phyloP scores from a whole-genome alignment of 805 yeast species.

The Candida fluviatilis region DNA sequence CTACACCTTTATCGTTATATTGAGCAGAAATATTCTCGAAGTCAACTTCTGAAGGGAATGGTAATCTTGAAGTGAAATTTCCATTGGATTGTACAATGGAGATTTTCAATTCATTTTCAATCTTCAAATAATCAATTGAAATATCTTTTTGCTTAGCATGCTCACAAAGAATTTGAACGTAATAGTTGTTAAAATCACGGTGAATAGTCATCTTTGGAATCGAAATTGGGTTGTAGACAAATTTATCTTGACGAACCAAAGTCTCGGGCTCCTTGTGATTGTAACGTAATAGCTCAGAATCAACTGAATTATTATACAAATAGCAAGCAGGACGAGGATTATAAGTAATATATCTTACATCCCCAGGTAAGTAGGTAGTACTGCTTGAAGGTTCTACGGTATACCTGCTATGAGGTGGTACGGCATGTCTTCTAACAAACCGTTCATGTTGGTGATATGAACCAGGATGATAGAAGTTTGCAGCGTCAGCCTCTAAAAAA shows the following conservation, averaged over 20 bases:
- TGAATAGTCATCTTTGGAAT: background rate
- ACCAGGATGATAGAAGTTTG: background rate
- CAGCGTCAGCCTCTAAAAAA: background rate
- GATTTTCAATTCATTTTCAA: background rate
- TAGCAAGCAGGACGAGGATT: background rate
- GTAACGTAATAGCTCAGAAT: no score
- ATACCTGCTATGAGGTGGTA: background rate
- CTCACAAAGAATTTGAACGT: slow-evolving; percentile 1
- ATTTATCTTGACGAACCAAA: background rate
- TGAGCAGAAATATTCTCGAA: slow-evolving; percentile 1
- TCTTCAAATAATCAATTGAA: slow-evolving; percentile 1
- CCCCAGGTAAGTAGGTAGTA: background rate
- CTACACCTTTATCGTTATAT: background rate
- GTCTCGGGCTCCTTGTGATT: no score
- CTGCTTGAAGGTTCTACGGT: background rate
- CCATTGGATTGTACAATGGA: background rate
- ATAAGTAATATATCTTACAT: background rate
- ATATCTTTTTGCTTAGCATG: background rate
- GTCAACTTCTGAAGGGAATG: background rate
- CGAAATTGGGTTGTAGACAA: background rate
- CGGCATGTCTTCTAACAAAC: background rate
- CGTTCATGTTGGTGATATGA: background rate
- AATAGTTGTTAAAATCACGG: slow-evolving; percentile 1
- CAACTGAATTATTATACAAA: no score
- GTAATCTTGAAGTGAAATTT: slow-evolving; percentile 1